Conservation (phyloP, 768 basidiomycete species). For the Amanita thiersii region DNA sequence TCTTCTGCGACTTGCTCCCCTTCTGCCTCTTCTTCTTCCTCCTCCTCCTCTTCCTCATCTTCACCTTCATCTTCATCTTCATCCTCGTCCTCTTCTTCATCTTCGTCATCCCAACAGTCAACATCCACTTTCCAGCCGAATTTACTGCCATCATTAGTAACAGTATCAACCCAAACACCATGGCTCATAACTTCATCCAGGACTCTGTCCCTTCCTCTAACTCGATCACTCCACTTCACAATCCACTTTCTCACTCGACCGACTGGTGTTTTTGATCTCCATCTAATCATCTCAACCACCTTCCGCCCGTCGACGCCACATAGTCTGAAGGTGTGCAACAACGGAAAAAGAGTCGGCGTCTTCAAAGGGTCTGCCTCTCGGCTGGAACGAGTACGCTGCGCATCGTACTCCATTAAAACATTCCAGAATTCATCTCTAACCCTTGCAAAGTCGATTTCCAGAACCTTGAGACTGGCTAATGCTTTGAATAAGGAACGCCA, state of each 20-base stretch:
- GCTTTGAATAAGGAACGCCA: constrained; percentile 28
- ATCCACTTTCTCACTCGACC: constrained; percentile 18
- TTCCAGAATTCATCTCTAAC: constrained; percentile 23
- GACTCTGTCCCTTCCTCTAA: constrained; percentile 24
- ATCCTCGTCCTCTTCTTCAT: constrained; percentile 16
- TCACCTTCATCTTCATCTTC: constrained; percentile 10
- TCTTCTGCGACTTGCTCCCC: constrained; percentile 14
- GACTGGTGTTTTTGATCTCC: constrained; percentile 7
- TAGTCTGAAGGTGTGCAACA: constrained; percentile 20
- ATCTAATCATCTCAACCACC: constrained; percentile 2
- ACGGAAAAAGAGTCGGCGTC: constrained; percentile 16
- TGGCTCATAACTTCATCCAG: constrained; percentile 29
- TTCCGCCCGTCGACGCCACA: constrained; percentile 15
- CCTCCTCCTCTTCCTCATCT: constrained; percentile 17
- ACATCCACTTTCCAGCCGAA: constrained; percentile 17
- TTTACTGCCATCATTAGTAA: constrained; percentile 5
- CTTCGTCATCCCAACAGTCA: constrained; percentile 22
- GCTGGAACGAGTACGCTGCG: not conserved
- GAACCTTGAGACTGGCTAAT: constrained; percentile 22
- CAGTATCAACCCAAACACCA: constrained; percentile 20
- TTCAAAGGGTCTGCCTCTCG: not conserved
- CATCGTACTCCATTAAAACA: constrained; percentile 21
- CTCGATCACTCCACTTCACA: constrained; percentile 24
- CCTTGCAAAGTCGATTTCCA: constrained; percentile 36
- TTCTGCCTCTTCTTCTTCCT: constrained; percentile 19